Evolutionary conservation across 306 rosid species (phyloP), one percentile per base, ranked within the genome.

Genomic region (Lablab purpureus): DNA sequence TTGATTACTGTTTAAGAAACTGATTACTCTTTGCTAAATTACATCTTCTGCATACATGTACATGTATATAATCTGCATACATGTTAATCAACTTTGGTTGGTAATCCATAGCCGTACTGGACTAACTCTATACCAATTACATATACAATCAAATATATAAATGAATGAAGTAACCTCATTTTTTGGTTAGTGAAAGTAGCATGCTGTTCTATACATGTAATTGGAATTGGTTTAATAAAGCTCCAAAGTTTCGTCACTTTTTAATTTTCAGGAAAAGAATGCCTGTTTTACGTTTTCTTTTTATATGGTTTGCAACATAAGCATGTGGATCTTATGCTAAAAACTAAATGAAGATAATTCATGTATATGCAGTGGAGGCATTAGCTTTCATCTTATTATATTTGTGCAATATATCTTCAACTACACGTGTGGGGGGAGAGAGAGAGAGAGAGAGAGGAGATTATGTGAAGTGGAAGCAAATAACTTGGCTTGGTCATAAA

Each of bases 401-500:
- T 73, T 74, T 78, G 50, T 76, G 77, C 18, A 45, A 10, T 64
- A 27, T 90, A 73, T 70, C 87, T 88, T 92, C 80, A 87, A 86
- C 63, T 84, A 81, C 93, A 90, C 90, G 92, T 82, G 91, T 88
- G 87, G 46, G 65, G 65, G 9, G 9, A n/a, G n/a, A n/a, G n/a
- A n/a, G n/a, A n/a, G n/a, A n/a, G n/a, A n/a, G n/a, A n/a, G 21
- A 60, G 73, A 66, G 51, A 81, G 82, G 79, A 89, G 90, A 84
- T 90, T 83, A 91, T 91, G 98, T 93, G 92, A 90, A 89, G 84
- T 87, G 84, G 91, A 94, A 92, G 97, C 94, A 89, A 87, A 89
- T 81, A 85, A 85, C 75, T 85, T 93, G 89, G 81, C 85, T 93
- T 92, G 82, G 86, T 80, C 77, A 80, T 59, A 83, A 88, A 85